Conservation (phyloP, 176 grass and related monocot species). For the Poa pratensis region DNA sequence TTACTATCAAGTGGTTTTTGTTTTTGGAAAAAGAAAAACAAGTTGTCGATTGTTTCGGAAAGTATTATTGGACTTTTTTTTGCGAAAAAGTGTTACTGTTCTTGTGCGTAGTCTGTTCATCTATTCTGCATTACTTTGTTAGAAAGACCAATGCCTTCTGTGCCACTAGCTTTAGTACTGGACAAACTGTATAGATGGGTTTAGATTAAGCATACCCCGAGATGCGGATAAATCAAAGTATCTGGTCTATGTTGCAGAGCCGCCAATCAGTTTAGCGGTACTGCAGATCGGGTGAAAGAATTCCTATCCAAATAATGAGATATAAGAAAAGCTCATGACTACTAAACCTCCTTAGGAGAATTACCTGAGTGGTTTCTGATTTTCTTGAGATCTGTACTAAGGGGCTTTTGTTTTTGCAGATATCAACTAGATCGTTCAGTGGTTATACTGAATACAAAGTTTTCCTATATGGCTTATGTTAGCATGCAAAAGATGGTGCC, state of each 20-base stretch:
- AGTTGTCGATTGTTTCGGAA: background rate
- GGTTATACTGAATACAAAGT: conserved; percentile 11
- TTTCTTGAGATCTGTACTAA: conserved; percentile 40
- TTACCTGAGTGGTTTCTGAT: conserved; percentile 13
- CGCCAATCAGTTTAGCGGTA: conserved; percentile 15
- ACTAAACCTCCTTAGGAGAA: background rate
- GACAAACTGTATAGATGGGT: background rate
- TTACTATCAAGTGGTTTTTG: conserved; percentile 39
- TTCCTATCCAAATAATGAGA: background rate
- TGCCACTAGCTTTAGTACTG: background rate
- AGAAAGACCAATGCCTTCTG: background rate
- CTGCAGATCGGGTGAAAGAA: conserved; percentile 16
- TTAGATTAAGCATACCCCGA: conserved; percentile 3
- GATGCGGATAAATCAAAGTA: background rate
- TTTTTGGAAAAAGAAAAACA: conserved; percentile 22
- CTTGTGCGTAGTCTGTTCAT: background rate
- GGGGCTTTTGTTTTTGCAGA: conserved; percentile 32
- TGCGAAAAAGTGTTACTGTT: background rate
- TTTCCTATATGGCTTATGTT: conserved; percentile 15
- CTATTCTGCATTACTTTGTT: conserved; percentile 8
- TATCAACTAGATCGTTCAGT: conserved; percentile 33
- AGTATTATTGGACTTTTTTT: conserved; percentile 1
- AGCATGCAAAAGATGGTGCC: conserved; percentile 43
- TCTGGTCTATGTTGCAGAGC: background rate
- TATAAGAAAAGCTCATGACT: conserved; percentile 29